Base-by-base conservation (phyloP, 495 filamentous ascomycete genomes). In the Talaromyces thailandensis region DNA sequence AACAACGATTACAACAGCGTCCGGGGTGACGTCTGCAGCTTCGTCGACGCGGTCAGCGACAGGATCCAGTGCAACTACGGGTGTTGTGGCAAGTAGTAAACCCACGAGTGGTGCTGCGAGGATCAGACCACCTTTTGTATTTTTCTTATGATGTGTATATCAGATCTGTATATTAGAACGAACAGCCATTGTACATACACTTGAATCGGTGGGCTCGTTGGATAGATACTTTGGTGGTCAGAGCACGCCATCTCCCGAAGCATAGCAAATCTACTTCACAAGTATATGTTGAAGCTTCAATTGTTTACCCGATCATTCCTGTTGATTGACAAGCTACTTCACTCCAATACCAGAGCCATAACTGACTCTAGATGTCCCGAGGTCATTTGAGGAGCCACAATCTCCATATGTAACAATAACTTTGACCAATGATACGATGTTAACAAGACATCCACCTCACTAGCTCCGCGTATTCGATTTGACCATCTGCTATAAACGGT, bases 91-190 rank as follows among this genome's bases (percentile, higher is more conserved):
- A 25, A 45, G 26, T 24, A 60, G 57, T 50, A 68, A 60, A 26
- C 65, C 65, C 7, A 68, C 66, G 23, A 67, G 67, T 61, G 65
- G 66, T 23, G 67, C 65, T 60, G 64, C 62, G 25, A 67, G 57
- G 58, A 64, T 69, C 52, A 67, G 57, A 45, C 57, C 43, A 14
- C 59, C 48, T 14, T 66, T 67, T 51, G 18, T 28, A 1, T n/a
- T 18, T 11, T 14, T 59, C 31, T 60, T 60, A 18, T 60, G n/a
- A 60, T 26, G 4, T 52, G 31, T 60, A 57, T 57, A 57, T 18
- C 18, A 35, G 28, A 6, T 23, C 6, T 35, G 55, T 23, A 35
- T 18, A 35, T 57, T 18, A n/a, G 24, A 11, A 5, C 4, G 18
- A 28, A 14, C n/a, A n/a, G n/a, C 14, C 24, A 6, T 53, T 2